Percentiles rank a stretch among this genome's conserved stretches.
Conservation (phyloP, 805 yeast species). For the Kazachstania taianensis region DNA sequence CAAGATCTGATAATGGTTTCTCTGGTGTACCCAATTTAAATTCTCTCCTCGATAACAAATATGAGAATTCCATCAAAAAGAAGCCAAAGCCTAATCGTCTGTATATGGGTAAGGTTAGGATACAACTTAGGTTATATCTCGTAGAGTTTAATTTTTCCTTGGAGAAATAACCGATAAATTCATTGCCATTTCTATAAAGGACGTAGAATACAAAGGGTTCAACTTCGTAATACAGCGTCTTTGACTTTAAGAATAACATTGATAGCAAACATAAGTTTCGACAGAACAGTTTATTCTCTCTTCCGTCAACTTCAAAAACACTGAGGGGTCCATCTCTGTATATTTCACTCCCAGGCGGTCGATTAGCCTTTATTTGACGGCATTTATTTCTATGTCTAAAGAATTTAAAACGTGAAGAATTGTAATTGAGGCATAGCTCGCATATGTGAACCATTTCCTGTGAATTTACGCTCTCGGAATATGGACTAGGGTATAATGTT, state of each 20-base stretch:
- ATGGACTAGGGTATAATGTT: conserved; percentile 91
- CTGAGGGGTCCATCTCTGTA: conserved; percentile 60
- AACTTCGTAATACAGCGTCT: conserved; percentile 87
- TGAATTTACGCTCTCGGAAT: conserved; percentile 73
- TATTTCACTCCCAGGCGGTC: conserved; percentile 87
- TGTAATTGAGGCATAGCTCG: conserved; percentile 74
- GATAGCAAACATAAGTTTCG: conserved; percentile 86
- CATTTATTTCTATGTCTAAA: conserved; percentile 73
- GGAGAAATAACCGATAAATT: conserved; percentile 90
- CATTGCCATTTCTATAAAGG: conserved; percentile 50
- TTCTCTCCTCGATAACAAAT: conserved; percentile 65
- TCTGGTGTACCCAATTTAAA: conserved; percentile 85
- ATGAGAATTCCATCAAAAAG: conserved; percentile 81
- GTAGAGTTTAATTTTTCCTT: conserved; percentile 70
- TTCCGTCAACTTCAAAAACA: conserved; percentile 88
- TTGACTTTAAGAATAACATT: conserved; percentile 79
- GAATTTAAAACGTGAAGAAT: conserved; percentile 55
- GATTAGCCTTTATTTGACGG: conserved; percentile 31
- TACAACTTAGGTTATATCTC: conserved; percentile 80
- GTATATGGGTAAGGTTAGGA: conserved; percentile 76
- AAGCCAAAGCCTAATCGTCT: conserved; percentile 88
- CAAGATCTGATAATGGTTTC: conserved; percentile 83
- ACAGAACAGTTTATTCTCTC: conserved; percentile 71
- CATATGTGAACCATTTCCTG: conserved; percentile 62
- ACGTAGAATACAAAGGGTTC: conserved; percentile 91